A percentile compares a stretch with the other conserved stretches of the same genome.
These are phyloP conservation scores for Nadsonia fulvescens DNA, from an alignment of 805 yeast genomes.

Conservation along the genomic window DNA sequence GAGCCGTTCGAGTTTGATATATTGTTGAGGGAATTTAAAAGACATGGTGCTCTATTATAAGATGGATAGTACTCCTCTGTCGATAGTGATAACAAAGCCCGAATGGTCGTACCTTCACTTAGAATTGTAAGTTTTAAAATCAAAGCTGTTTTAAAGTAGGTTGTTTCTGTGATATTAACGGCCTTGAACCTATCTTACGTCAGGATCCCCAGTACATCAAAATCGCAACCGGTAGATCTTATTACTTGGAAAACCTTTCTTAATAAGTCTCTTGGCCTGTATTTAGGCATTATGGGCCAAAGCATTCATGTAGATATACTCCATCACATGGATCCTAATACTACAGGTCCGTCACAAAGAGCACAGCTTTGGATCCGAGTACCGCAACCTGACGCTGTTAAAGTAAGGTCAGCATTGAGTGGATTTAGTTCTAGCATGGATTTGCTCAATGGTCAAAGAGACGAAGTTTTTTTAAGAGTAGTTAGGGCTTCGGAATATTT, in stretches of 20 bases:
- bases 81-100: slow-evolving; percentile 8
- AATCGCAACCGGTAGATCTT: slow-evolving; percentile 13
- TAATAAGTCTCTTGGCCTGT: slow-evolving; percentile 9
- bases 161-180: too few species aligned
- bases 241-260: slow-evolving; percentile 17
- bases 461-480: slow-evolving; percentile 8
- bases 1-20: too few species aligned
- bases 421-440: slow-evolving; percentile 8
- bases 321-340: slow-evolving; percentile 4
- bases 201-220: too few species aligned
- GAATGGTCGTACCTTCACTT: slow-evolving; percentile 18
- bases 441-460: slow-evolving; percentile 2
- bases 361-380: slow-evolving; percentile 13
- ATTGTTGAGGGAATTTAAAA: too few species aligned
- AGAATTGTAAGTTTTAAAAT: slow-evolving; percentile 9
- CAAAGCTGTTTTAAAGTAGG: too few species aligned
- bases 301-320: slow-evolving; percentile 17
- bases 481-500: slow-evolving; percentile 11
- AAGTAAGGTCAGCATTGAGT: slow-evolving; percentile 11
- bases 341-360: background rate
- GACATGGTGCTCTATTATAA: too few species aligned
- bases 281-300: slow-evolving; percentile 16
- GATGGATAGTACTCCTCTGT: background rate
- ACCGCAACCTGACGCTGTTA: slow-evolving; percentile 7
- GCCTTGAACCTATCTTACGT: too few species aligned